phyloP scores from a whole-genome alignment of 2,329 filamentous ascomycete genomes.

The Xylaria sp. region DNA sequence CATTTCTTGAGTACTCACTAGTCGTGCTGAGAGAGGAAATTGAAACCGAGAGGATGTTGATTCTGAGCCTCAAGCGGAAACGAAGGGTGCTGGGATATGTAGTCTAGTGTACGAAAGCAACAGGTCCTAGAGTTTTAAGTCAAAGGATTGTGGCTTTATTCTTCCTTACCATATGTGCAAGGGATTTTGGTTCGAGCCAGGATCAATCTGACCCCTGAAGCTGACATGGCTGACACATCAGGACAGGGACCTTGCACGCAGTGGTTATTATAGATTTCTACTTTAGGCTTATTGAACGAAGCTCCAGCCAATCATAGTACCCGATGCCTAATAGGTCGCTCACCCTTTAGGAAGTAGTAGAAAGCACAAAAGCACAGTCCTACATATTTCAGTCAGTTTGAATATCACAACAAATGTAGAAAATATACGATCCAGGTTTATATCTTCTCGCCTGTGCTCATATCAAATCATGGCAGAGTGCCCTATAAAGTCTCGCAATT shows the following conservation, averaged over 20 bases:
- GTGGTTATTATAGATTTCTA: neutral
- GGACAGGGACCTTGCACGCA: neutral
- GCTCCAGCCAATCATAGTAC: neutral
- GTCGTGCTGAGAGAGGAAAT: neutral
- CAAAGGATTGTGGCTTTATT: neutral
- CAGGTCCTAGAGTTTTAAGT: neutral
- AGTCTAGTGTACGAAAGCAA: conserved; percentile 1
- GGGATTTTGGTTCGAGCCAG: neutral
- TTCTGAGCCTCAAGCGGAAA: neutral
- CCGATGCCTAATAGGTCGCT: neutral
- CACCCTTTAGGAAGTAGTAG: neutral
- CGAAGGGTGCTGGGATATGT: neutral
- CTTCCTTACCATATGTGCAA: neutral
- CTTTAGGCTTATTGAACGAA: neutral
- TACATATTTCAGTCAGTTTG: neutral
- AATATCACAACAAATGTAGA: neutral
- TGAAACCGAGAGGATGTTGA: neutral
- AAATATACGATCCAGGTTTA: neutral
- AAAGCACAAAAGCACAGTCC: neutral
- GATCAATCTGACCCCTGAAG: neutral
- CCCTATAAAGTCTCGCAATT: neutral
- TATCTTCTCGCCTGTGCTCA: neutral
- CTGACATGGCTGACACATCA: neutral
- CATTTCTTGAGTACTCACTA: neutral
- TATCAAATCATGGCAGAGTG: neutral